Percentiles rank a stretch among this genome's conserved stretches.
Conservation (phyloP, 1,284 basidiomycete genomes). For the Blastosporella zonata region DNA sequence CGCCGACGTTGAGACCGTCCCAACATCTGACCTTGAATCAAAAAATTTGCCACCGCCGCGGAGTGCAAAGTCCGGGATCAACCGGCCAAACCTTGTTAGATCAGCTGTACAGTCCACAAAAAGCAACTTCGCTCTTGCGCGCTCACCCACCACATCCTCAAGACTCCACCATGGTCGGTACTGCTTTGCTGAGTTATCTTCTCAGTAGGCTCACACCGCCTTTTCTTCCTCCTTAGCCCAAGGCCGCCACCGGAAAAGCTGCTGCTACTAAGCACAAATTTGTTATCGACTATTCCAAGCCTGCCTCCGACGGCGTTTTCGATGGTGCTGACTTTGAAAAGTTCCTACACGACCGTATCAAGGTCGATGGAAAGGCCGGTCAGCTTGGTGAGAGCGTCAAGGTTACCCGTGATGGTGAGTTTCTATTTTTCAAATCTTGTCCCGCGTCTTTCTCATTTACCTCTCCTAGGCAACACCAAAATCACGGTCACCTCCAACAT, state of each 20-base stretch:
- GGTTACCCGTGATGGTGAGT: constrained; percentile 78
- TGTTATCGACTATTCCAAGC: constrained; percentile 92
- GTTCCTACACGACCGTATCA: constrained; percentile 92
- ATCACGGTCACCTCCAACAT: constrained; percentile 80
- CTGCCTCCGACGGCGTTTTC: constrained; percentile 87
- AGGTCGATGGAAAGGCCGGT: constrained; percentile 78
- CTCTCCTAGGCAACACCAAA: constrained; percentile 61
- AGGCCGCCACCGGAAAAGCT: constrained; percentile 68
- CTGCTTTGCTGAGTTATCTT: constrained; percentile 88
- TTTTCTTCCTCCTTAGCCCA: constrained; percentile 51
- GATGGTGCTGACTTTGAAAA: constrained; percentile 81
- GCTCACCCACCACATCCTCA: constrained; percentile 20
- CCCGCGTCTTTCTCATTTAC: constrained; percentile 7
- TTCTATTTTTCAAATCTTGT: neutral
- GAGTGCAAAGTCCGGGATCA: constrained; percentile 9
- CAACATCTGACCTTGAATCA: constrained; percentile 11
- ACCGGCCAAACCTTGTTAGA: constrained; percentile 30
- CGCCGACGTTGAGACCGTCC: constrained; percentile 11
- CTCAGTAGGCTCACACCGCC: constrained; percentile 82
- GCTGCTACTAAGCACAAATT: constrained; percentile 84
- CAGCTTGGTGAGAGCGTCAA: constrained; percentile 86
- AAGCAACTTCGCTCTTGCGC: constrained; percentile 8
- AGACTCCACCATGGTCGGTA: constrained; percentile 56
- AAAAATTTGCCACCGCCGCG: constrained; percentile 16
- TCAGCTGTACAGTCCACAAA: constrained; percentile 41